Evolutionary conservation across 208 protist genomes (phyloP).

Genomic region (Leishmania arabica): DNA sequence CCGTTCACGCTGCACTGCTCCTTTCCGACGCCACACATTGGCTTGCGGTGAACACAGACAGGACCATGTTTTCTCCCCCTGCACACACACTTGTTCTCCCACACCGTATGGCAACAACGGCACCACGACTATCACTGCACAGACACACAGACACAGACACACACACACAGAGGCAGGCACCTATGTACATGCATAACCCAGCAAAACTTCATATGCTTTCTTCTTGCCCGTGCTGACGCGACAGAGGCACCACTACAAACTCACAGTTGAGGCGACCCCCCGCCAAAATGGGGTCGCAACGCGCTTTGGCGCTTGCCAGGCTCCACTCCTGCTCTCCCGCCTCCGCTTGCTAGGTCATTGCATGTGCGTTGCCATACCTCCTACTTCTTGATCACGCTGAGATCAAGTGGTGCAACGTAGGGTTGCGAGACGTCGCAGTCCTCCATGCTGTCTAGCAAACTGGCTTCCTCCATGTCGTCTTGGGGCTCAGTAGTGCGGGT

Average conservation of each 20-base stretch:
- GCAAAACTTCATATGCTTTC: slow-evolving; percentile 3
- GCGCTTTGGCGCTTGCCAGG: not conserved
- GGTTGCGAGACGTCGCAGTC: slow-evolving; percentile 2
- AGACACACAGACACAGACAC: not conserved
- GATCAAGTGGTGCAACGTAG: slow-evolving; percentile 40
- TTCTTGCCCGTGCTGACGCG: not conserved
- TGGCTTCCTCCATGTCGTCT: not conserved
- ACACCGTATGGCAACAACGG: not conserved
- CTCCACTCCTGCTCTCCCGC: not conserved
- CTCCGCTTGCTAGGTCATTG: not conserved
- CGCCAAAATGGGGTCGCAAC: not conserved
- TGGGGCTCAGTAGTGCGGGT: not conserved
- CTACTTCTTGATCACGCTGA: slow-evolving; percentile 43
- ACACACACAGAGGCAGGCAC: not conserved
- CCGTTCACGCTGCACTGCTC: not conserved
- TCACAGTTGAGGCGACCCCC: not conserved
- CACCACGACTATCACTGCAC: not conserved
- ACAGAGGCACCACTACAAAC: not conserved
- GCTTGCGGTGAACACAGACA: not conserved
- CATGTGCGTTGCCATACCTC: not conserved
- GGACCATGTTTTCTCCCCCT: not conserved
- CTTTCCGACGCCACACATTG: not conserved
- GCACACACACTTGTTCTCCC: not conserved
- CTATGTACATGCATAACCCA: not conserved
- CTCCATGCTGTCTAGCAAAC: not conserved